Evolutionary conservation across 2,329 filamentous ascomycete species (phyloP), one percentile per base, ranked within the genome.

Genomic region (Trichoderma koningii): DNA sequence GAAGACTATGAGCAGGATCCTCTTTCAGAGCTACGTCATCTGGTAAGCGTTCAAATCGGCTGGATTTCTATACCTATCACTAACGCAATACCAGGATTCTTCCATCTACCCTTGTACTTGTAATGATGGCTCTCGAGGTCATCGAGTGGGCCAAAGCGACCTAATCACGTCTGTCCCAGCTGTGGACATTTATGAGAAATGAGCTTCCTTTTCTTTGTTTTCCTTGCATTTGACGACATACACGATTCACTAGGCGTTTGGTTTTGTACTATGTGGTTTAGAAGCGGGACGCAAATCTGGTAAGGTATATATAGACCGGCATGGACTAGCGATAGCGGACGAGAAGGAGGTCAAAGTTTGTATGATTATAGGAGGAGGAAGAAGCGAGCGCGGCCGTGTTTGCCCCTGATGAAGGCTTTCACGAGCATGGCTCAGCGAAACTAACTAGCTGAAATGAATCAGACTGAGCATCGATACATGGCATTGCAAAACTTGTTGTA

Each of bases 41-140:
- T 97, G 93, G 92, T 92, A 81, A 79, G 88, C 82, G 61, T 51
- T 55, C 41, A n/a, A n/a, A n/a, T n/a, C n/a, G n/a, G n/a, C n/a
- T n/a, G n/a, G n/a, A n/a, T n/a, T n/a, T n/a, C n/a, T n/a, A n/a
- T n/a, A n/a, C n/a, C n/a, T n/a, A 14, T 57, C 61, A 66, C 74
- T 78, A 74, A 78, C 68, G 57, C 17, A 55, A 47, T 62, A 69
- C 0, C 68, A 92, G 89, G 89, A 98, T 99, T 70, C 84, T 99
- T 57, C 95, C 95, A 2, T 97, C 92, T 45, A 99, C 95, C 1
- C 84, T 99, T 48, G 74, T 96, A 42, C 84, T 98, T 50, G 95
- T 99, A 63, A 90, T 98, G 86, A 86, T 91, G 73, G 95, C 94
- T 21, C 82, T 99, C 56, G 93, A 98, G 76, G 93, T 95, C 2